Base-by-base conservation (phyloP, 2,329 filamentous ascomycete species). In the Colletotrichum tanaceti region DNA sequence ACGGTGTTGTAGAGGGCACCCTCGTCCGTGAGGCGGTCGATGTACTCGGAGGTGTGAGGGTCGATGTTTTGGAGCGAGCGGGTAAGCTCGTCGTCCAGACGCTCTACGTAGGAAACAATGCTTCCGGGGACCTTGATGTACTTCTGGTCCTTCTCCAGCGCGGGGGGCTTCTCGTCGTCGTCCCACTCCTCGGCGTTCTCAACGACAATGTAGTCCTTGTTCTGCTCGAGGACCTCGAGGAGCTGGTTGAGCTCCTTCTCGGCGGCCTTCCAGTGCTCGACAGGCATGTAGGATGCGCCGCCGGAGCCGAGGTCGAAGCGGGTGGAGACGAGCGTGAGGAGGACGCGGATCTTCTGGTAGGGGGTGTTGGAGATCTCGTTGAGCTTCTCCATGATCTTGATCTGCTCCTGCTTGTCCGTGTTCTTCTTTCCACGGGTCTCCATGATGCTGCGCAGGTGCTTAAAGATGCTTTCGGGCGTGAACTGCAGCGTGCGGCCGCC, bases 391-490 rank as follows among this genome's bases (percentile, higher is more conserved):
- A 99, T 97, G 60, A 95, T 91, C 81, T 91, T 91, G 81, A 99
- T 98, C 83, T 99, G 96, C 83, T 99, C 96, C 54, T 89, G 78
- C 57, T 94, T 91, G 80, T 99, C 96, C 72, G 96, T 98, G 86
- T 98, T 98, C 89, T 99, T 99, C 87, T 97, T 97, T 79, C 96
- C 96, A 85, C 96, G 89, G 68, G 95, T 94, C 84, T 99, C 96
- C 78, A 98, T 86, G 77, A 99, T 98, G 60, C 90, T 89, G 66
- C 95, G 90, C 60, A 99, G 87, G 81, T 98, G 94, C 86, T 99
- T 99, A 80, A 98, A 91, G 77, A 99, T 99, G 80, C 94, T 96
- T 85, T 99, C 96, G 24, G 95, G 92, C 14, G 97, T 99, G 81
- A 97, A 98, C 76, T 93, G 90, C 66, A 98, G 86, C 60, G 93